phyloP scores from a whole-genome alignment of 2,329 filamentous ascomycete genomes.

The Microsporum canis region DNA sequence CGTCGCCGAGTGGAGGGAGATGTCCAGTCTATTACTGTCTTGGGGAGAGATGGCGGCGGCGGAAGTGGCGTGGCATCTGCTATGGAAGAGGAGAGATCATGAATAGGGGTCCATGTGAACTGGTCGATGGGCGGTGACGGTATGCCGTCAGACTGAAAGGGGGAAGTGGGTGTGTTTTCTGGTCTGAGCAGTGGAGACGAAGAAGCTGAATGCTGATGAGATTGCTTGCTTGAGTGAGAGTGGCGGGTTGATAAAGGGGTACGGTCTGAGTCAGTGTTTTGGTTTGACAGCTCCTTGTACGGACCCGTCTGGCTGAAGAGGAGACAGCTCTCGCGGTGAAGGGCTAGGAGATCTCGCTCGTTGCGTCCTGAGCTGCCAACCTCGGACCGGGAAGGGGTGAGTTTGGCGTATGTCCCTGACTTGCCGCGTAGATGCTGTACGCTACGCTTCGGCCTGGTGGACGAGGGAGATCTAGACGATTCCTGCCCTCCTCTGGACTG shows the following conservation, averaged over 20 bases:
- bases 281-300: not conserved
- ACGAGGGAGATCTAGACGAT: slow-evolving; percentile 15
- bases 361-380: slow-evolving; percentile 15
- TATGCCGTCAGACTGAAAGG: slow-evolving; percentile 3
- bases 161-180: slow-evolving; percentile 61
- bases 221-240: not conserved
- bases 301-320: slow-evolving; percentile 21
- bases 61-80: not conserved
- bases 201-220: slow-evolving; percentile 68
- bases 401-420: slow-evolving; percentile 22
- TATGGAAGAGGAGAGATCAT: not conserved
- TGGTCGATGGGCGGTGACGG: not conserved
- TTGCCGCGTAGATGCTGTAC: slow-evolving; percentile 20
- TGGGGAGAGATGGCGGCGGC: slow-evolving; percentile 19
- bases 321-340: slow-evolving; percentile 33
- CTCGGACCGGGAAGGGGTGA: slow-evolving; percentile 3
- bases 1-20: slow-evolving; percentile 33
- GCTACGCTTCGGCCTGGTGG: slow-evolving; percentile 19
- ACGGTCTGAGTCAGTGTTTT: not conserved
- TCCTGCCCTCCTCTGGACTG: slow-evolving; percentile 22
- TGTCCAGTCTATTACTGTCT: slow-evolving; percentile 39
- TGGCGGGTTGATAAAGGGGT: not conserved
- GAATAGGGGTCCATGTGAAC: slow-evolving; percentile 5
- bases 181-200: slow-evolving; percentile 88
- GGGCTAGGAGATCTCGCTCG: slow-evolving; percentile 27